phyloP scores from a whole-genome alignment of 148 eudicot species.

The Amaranthus palmeri region DNA sequence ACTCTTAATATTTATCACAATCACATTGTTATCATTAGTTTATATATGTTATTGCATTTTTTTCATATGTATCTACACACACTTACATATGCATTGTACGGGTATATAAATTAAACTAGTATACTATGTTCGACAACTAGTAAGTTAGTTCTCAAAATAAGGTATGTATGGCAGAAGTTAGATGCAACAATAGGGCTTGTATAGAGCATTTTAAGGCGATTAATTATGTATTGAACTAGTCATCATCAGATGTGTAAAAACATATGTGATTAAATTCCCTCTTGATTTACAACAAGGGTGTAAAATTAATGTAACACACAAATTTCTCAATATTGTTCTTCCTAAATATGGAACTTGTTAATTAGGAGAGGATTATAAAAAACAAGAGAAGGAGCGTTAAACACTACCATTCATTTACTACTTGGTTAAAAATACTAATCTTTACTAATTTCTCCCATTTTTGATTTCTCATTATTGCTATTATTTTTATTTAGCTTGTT shows the following conservation, averaged over 20 bases:
- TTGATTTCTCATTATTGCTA: background rate
- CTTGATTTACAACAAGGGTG: background rate
- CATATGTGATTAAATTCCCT: background rate
- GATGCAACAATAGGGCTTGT: conserved; percentile 1
- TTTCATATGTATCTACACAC: too few relatives aligned
- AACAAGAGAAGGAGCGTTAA: conserved; percentile 19
- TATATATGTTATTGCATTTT: too few relatives aligned
- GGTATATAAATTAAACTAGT: too few relatives aligned
- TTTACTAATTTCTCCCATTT: background rate
- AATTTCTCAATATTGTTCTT: background rate
- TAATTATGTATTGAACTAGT: conserved; percentile 7
- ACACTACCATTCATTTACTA: conserved; percentile 5
- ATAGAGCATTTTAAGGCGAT: conserved; percentile 19
- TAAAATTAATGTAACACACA: conserved; percentile 9
- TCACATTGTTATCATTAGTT: too few relatives aligned
- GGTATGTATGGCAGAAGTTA: background rate
- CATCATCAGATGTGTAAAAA: background rate
- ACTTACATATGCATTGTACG: too few relatives aligned
- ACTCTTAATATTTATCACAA: too few relatives aligned
- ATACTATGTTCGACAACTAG: too few relatives aligned
- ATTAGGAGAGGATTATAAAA: background rate
- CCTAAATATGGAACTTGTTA: conserved; percentile 23
- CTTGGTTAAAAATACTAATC: background rate
- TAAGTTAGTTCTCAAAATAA: too few relatives aligned
- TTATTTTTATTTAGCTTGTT: background rate